Base-by-base conservation (phyloP, 2,329 filamentous ascomycete species). In the Bipolaris oryzae region DNA sequence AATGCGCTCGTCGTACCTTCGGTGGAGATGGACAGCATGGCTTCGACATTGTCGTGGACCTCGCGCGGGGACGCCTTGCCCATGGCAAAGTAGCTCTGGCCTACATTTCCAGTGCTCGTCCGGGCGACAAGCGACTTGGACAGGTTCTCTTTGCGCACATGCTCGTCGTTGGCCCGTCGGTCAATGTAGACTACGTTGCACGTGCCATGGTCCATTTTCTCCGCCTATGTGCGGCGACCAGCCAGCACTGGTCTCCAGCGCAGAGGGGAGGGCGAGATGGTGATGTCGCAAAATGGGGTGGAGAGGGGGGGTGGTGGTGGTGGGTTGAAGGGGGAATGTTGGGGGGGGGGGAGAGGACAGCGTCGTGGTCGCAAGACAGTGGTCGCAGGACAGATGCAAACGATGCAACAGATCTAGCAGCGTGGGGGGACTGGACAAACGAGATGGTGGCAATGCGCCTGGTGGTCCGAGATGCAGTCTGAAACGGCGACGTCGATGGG, bases 171-270 rank as follows among this genome's bases (percentile, higher is more conserved):
- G 57, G 76, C 76, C 51, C 76, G 74, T 47, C 77, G 73, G 66
- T 79, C 76, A 60, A 78, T 69, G 70, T 79, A 79, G 57, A 79
- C 76, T 49, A 79, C 72, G 67, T 78, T 78, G 70, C 77, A 79
- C 55, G 74, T 72, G 66, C 76, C 76, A 75, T 77, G 75, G 55
- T 78, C 76, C 77, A 79, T 79, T 50, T 62, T 74, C 67, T 70
- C 69, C 69, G 63, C 66, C 59, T 58, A 48, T 60, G 57, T 62
- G 60, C 67, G 67, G 70, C 64, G 70, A 72, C 68, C 70, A 71
- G 72, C 60, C 53, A 42, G 49, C 45, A 58, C 66, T 70, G 71
- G 67, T 69, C 70, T 73, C 67, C 66, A 67, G 68, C 67, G 55
- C 68, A 66, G 55, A 70, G 60, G 65, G 67, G 63, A 67, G 64